Conservation (phyloP, 331 rosid species). For the Cucumis variabilis region DNA sequence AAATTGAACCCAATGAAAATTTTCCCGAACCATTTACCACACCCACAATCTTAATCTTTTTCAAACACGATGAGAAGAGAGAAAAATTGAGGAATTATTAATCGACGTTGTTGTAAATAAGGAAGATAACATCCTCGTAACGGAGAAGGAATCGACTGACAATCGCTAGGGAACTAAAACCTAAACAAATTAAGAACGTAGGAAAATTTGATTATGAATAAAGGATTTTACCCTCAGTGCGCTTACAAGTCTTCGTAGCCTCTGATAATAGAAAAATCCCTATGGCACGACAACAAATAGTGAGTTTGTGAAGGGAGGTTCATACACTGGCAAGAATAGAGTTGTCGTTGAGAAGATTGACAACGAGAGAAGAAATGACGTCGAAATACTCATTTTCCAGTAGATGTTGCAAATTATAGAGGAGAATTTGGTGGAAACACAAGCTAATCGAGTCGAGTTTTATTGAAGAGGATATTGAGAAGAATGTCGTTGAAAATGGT, state of each 20-base stretch:
- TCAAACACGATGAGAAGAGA: background rate
- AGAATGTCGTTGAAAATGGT: no score
- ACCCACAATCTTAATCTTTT: slow-evolving; percentile 12
- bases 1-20: background rate
- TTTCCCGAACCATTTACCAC: background rate
- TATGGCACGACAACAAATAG: no score
- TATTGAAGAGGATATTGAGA: no score
- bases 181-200: background rate
- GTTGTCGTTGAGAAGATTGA: no score
- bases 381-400: no score
- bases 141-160: background rate
- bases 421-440: no score
- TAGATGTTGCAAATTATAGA: no score
- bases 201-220: background rate
- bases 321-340: no score
- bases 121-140: slow-evolving; percentile 15
- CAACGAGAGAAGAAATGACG: no score
- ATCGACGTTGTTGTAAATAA: slow-evolving; percentile 27
- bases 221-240: background rate
- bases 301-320: no score
- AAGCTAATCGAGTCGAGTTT: no score
- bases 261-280: background rate
- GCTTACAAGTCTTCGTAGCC: slow-evolving; percentile 10
- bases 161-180: background rate
- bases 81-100: slow-evolving; percentile 11